Base-by-base conservation (phyloP, 345 rosid genomes). In the Arabis alpina region DNA sequence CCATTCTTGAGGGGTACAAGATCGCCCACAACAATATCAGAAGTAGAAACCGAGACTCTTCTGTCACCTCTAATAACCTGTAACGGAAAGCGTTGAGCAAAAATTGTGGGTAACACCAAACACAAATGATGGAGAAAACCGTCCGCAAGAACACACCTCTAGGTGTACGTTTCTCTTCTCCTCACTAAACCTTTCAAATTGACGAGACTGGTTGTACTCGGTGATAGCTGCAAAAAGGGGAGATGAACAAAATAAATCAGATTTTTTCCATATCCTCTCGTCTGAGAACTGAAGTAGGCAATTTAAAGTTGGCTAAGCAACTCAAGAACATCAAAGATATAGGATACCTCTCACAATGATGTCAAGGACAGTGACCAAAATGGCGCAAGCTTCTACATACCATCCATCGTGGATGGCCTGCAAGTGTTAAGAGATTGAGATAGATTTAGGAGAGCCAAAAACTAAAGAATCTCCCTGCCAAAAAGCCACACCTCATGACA, bases 21-120 rank as follows among this genome's bases (percentile, higher is more conserved):
- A 79, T 93, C 97, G 30, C 98, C 98, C 65, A 90, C 97, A 49
- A 93, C 93, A 70, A 93, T 72, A 71, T 93, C 97, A 70, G 76
- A 83, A 66, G 81, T 83, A 19, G 85, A 90, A 66, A 87, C 74
- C 79, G 74, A 76, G 67, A 78, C 72, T 60, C 61, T 61, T 79
- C 88, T 86, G 12, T 88, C 96, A 64, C 81, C 90, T 80, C 97
- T 87, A 77, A 74, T 74, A 40, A 86, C 92, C 98, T 93, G 78
- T 58, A 76, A 71, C 14, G 24, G 54, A 55, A 61, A 54, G 42
- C 8, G 12, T 9, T 40, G 30, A 56, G 44, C 47, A 30, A 23
- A 43, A 40, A 64, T 36, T 16, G 7, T 51, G 30, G n/a, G 52
- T 51, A 42, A 23, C 32, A 50, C 40, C 40, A n/a, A 5, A 74